Conservation (phyloP, 2,329 filamentous ascomycete species). For the Ascochyta lentis region DNA sequence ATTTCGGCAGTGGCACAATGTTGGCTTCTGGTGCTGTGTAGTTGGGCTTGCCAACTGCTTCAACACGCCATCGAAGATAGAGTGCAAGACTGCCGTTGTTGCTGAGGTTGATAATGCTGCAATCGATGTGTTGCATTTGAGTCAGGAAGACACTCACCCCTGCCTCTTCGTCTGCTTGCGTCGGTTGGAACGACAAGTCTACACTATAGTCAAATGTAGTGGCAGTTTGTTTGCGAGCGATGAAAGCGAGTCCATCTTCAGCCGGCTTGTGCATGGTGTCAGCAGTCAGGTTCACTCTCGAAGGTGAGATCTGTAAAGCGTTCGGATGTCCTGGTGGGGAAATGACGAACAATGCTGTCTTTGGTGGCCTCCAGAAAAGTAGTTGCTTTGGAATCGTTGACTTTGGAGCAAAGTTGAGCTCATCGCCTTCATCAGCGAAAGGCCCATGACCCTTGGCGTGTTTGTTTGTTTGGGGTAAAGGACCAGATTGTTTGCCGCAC, state of each 20-base stretch:
- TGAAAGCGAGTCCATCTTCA: conserved; percentile 58
- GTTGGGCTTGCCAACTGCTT: conserved; percentile 37
- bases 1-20: neutral
- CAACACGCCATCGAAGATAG: conserved; percentile 55
- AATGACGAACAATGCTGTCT: conserved; percentile 43
- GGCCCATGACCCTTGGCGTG: conserved; percentile 48
- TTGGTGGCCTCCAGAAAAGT: conserved; percentile 61
- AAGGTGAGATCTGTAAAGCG: conserved; percentile 41
- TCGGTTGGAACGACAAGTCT: conserved; percentile 49
- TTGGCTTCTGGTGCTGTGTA: conserved; percentile 48
- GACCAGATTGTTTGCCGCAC: conserved; percentile 54
- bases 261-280: conserved; percentile 54
- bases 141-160: conserved; percentile 62
- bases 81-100: conserved; percentile 31
- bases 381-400: conserved; percentile 58
- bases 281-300: conserved; percentile 59
- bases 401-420: conserved; percentile 54
- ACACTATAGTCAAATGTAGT: conserved; percentile 61
- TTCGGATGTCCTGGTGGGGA: conserved; percentile 37
- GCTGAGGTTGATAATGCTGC: conserved; percentile 41
- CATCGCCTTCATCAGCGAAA: conserved; percentile 53
- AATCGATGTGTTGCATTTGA: conserved; percentile 59
- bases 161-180: conserved; percentile 54
- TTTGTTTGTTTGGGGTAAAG: conserved; percentile 45
- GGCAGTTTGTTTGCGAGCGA: conserved; percentile 60